These are phyloP conservation scores for Puccinia novopanici DNA, from an alignment of 1,284 basidiomycete species.

Conservation along the genomic window DNA sequence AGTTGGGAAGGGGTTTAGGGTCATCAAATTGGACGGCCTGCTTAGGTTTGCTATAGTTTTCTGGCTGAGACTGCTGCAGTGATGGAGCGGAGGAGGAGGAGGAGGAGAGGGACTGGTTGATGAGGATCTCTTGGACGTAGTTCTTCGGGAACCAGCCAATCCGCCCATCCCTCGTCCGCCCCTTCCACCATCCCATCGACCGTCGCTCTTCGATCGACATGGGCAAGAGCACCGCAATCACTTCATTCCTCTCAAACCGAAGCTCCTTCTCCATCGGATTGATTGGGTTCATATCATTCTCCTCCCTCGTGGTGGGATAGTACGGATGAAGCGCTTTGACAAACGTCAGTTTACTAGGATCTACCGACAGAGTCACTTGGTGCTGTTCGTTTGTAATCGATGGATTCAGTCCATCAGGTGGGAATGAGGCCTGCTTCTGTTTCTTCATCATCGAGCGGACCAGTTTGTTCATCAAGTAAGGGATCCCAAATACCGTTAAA, in stretches of 20 bases:
- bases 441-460: slow-evolving; percentile 72
- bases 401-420: slow-evolving; percentile 61
- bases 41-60: not conserved
- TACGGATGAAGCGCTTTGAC: slow-evolving; percentile 84
- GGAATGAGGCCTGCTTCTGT: slow-evolving; percentile 52
- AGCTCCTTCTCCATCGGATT: slow-evolving; percentile 74
- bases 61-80: not conserved
- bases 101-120: slow-evolving; percentile 5
- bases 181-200: slow-evolving; percentile 93
- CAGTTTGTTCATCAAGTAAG: slow-evolving; percentile 89
- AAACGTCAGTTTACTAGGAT: slow-evolving; percentile 72
- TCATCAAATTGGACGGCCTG: not conserved
- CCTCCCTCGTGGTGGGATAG: slow-evolving; percentile 55
- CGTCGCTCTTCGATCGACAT: slow-evolving; percentile 74
- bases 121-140: slow-evolving; percentile 66
- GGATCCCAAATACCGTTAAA: slow-evolving; percentile 89
- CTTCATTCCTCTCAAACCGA: slow-evolving; percentile 80
- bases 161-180: slow-evolving; percentile 85
- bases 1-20: not conserved
- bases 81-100: not conserved
- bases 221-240: slow-evolving; percentile 77
- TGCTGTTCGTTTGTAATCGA: slow-evolving; percentile 61
- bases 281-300: slow-evolving; percentile 53
- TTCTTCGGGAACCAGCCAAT: slow-evolving; percentile 96
- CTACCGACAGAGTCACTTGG: slow-evolving; percentile 58